Evolutionary conservation across 441 rosid species (phyloP).

Genomic region (Pelargonium fulgidum): DNA sequence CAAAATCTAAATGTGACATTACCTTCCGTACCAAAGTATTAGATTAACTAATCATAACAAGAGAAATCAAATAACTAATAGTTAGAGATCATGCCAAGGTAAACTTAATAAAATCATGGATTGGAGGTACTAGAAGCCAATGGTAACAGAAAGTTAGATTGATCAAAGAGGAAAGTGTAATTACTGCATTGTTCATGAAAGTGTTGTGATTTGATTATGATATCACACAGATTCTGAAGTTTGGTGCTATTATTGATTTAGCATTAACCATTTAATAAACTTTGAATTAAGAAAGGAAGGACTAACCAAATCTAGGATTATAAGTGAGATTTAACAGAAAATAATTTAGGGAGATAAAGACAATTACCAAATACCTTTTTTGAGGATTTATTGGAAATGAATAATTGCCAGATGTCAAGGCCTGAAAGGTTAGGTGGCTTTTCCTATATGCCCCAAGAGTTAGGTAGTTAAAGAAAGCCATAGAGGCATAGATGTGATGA

Average conservation of each 20-base stretch:
- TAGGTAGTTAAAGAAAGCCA: background rate
- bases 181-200: background rate
- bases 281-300: background rate
- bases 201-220: background rate
- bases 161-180: background rate
- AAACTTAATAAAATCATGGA: no score
- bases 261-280: background rate
- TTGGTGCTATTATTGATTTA: background rate
- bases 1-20: no score
- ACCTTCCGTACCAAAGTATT: no score
- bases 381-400: background rate
- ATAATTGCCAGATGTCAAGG: slow-evolving; percentile 4
- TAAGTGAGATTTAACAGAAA: background rate
- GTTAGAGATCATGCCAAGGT: no score
- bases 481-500: background rate
- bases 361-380: background rate
- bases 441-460: background rate
- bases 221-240: background rate
- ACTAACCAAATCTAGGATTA: background rate
- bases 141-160: background rate
- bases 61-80: no score
- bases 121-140: background rate
- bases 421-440: background rate
- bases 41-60: no score
- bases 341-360: background rate